Base-by-base conservation (phyloP, 805 yeast genomes). In the Zygosaccharomyces rouxii region DNA sequence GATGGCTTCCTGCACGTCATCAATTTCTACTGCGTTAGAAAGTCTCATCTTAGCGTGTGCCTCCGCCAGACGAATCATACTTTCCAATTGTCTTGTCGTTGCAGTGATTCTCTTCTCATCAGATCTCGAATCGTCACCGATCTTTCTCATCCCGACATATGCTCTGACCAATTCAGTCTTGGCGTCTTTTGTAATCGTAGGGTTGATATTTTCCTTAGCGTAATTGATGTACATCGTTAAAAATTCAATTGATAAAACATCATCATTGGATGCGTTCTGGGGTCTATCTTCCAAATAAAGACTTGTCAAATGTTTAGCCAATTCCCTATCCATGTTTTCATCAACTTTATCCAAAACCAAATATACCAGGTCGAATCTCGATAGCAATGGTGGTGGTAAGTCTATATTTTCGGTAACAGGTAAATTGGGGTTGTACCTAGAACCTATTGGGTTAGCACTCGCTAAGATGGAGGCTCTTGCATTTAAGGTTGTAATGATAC, bases 11-110 rank as follows among this genome's bases (percentile, higher is more conserved):
- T 77, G 75, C 5, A 94, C 99, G 67, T 94, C 99, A 25, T 74
- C 75, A 22, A 86, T 73, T 47, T 83, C 84, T 4, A 94, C 99
- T 0, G 58, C 64, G 1, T 74, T 70, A 1, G 92, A 78, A 26
- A 94, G 74, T 58, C 96, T 81, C 96, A 94, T 87, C 70, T 89
- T 90, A 1, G 99, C 99, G 66, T 94, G 98, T 0, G 98, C 99
- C 70, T 94, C 99, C 0, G 95, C 70, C 44, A 94, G 74, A 63
- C 99, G 81, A 56, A 92, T 90, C 96, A 94, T 88, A 45, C 95
- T 84, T 69, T 94, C 99, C 49, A 94, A 74, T 67, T 94, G 99
- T 70, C 99, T 80, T 1, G 99, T 92, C 0, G 99, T 94, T 3
- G 99, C 99, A 0, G 99, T 94, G 56, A 94, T 86, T 58, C 99